Conservation (phyloP, 148 eudicot genomes). For the Silene latifolia region DNA sequence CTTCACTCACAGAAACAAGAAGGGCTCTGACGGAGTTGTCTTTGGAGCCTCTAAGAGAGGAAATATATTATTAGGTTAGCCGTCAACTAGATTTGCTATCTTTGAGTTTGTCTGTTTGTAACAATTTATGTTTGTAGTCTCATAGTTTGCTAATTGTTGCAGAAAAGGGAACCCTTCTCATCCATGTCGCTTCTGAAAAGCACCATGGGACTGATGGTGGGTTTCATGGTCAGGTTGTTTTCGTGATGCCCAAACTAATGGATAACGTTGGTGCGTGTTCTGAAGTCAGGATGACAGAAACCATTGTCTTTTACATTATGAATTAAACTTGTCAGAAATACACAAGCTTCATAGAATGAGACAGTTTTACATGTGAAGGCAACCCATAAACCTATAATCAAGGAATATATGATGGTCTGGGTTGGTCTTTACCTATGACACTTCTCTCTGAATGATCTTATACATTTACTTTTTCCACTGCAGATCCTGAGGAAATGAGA, state of each 20-base stretch:
- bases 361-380: too few relatives aligned
- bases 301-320: not conserved
- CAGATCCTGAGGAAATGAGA: slow-evolving; percentile 92
- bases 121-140: not conserved
- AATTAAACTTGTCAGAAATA: not conserved
- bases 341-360: too few relatives aligned
- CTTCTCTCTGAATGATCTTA: not conserved
- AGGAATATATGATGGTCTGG: too few relatives aligned
- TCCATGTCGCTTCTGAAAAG: slow-evolving; percentile 74
- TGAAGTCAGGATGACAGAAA: slow-evolving; percentile 13
- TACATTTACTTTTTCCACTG: not conserved
- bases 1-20: slow-evolving; percentile 92
- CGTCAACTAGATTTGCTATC: not conserved
- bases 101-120: not conserved
- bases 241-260: slow-evolving; percentile 84
- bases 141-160: slow-evolving; percentile 28
- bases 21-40: slow-evolving; percentile 78
- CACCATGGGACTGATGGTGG: slow-evolving; percentile 96
- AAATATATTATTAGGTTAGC: slow-evolving; percentile 83
- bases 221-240: slow-evolving; percentile 85
- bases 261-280: slow-evolving; percentile 67
- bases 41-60: slow-evolving; percentile 89
- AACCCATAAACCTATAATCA: too few relatives aligned
- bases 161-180: slow-evolving; percentile 88
- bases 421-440: too few relatives aligned